Conservation (phyloP, 2,329 filamentous ascomycete genomes). For the Beauveria sp. region DNA sequence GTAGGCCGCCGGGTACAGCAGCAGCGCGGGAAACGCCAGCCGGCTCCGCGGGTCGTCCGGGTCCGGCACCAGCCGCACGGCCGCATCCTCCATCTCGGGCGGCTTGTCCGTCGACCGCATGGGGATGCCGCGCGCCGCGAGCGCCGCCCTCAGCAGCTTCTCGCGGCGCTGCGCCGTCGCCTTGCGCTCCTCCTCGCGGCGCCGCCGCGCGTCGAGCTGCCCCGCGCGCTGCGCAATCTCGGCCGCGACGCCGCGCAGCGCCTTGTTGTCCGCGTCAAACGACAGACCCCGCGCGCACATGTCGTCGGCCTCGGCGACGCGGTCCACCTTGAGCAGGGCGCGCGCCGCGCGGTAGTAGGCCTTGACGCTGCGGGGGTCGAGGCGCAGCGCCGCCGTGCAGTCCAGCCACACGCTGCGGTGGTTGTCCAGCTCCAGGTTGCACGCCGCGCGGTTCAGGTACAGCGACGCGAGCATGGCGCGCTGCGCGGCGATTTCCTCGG, state of each 20-base stretch:
- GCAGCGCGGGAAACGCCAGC: slow-evolving; percentile 68
- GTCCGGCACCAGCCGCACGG: slow-evolving; percentile 61
- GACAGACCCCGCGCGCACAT: slow-evolving; percentile 65
- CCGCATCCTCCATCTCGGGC: slow-evolving; percentile 83
- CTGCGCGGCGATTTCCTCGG: slow-evolving; percentile 55
- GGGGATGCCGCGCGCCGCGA: slow-evolving; percentile 62
- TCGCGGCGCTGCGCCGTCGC: slow-evolving; percentile 49
- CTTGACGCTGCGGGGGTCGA: slow-evolving; percentile 79
- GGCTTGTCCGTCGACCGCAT: slow-evolving; percentile 59
- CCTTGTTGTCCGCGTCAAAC: slow-evolving; percentile 61
- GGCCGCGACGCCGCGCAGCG: slow-evolving; percentile 53
- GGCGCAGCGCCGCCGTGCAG: slow-evolving; percentile 67
- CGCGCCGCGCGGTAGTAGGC: slow-evolving; percentile 79
- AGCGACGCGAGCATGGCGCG: slow-evolving; percentile 63
- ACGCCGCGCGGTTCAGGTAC: slow-evolving; percentile 81
- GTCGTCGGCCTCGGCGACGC: slow-evolving; percentile 72
- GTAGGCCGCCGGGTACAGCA: slow-evolving; percentile 76
- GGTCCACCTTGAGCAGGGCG: slow-evolving; percentile 72
- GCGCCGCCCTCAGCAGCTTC: slow-evolving; percentile 55
- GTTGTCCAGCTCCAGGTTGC: slow-evolving; percentile 82
- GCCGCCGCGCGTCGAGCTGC: slow-evolving; percentile 45
- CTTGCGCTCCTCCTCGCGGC: slow-evolving; percentile 47
- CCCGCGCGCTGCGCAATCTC: slow-evolving; percentile 56
- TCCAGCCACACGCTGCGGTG: slow-evolving; percentile 81
- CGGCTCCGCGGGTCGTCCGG: slow-evolving; percentile 63